Base-by-base conservation (phyloP, 1,284 basidiomycete genomes). In the Amylostereum chailletii region DNA sequence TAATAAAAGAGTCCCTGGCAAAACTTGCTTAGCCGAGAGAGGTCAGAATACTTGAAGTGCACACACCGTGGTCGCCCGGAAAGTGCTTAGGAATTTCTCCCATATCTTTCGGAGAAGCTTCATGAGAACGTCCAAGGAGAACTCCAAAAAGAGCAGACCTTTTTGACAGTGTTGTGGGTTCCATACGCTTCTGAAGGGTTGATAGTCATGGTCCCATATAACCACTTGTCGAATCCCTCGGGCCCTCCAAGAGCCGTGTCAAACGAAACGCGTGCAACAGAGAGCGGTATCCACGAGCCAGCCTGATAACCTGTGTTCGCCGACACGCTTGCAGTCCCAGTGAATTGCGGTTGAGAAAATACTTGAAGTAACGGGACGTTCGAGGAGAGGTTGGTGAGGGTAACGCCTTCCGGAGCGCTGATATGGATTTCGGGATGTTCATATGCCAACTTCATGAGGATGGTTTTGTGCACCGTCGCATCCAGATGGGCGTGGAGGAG, bases 401-500 rank as follows among this genome's bases (percentile, higher is more conserved):
- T 72, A 7, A 81, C 46, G 2, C 57, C 52, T 19, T 62, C 51
- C 2, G 71, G 55, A 5, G 71, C 62, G 34, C 77, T 71, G 45
- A 87, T 71, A 61, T 86, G 80, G 11, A 87, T 69, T 5, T 71
- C 70, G 2, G 76, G 71, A 31, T 86, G 68, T 45, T 74, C 65
- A 19, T 83, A 60, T 3, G 82, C 81, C 10, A 79, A 64, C 32
- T 68, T 60, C 9, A 83, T 65, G 3, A 87, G 65, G 34, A 70
- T 66, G 8, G 66, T 60, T 1, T 68, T 70, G 51, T 83, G 75
- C 34, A 86, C 83, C 2, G 77, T 85, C 9, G 81, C 77, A 57
- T 86, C 84, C 6, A 87, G 68, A 59, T 88, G 86, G 0, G 71
- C 77, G 58, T 88, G 86, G 11, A 88, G 68, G 3, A 87, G 69